Evolutionary conservation across 148 eudicot species (phyloP).

Genomic region (Rhododendron ovatum): DNA sequence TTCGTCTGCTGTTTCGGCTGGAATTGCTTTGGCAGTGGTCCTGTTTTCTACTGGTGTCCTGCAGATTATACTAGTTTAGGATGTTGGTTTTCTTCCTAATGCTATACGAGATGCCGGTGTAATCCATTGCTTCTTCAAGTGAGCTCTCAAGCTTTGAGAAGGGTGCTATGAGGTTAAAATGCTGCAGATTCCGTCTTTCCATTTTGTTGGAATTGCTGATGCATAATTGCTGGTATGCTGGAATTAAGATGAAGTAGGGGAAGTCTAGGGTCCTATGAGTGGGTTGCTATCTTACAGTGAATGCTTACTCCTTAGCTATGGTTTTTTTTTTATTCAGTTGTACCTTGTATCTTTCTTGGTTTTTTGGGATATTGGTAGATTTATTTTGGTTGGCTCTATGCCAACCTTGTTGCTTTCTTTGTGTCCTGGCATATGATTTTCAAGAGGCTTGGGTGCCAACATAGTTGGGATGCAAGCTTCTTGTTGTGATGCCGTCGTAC

Average conservation of each 20-base stretch:
- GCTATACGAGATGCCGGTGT: not conserved
- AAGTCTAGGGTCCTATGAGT: not conserved
- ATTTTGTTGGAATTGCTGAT: not conserved
- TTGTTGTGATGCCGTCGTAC: no score
- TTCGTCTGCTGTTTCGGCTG: not conserved
- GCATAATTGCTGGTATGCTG: not conserved
- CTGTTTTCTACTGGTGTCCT: not conserved
- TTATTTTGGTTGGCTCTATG: not conserved
- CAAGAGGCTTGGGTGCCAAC: not conserved
- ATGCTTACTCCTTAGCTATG: not conserved
- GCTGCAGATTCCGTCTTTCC: not conserved
- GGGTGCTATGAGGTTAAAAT: not conserved
- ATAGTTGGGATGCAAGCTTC: no score
- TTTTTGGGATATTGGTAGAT: not conserved
- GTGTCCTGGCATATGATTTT: not conserved
- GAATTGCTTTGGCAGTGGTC: no score
- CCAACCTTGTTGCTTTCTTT: not conserved
- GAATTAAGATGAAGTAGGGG: not conserved
- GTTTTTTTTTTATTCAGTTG: not conserved
- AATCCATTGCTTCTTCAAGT: not conserved
- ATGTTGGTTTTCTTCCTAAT: not conserved
- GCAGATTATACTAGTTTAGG: not conserved
- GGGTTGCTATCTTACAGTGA: not conserved
- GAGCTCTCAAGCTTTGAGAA: not conserved
- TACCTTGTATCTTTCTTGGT: not conserved